Conservation (phyloP, 331 rosid species). For the Quercus phellos region DNA sequence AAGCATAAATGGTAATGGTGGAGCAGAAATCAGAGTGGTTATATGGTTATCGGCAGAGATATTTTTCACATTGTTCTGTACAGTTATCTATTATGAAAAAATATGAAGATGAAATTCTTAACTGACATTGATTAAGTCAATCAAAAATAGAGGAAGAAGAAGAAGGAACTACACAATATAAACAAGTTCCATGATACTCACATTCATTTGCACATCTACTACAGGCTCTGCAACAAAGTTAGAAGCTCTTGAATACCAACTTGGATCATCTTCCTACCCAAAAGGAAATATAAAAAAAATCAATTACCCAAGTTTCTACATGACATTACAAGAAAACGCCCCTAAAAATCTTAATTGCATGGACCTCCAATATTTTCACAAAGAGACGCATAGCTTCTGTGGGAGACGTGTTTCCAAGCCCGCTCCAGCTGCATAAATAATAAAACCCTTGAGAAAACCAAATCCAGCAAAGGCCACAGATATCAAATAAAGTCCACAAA, state of each 20-base stretch:
- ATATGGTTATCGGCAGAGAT: neutral
- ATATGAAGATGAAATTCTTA: conserved; percentile 8
- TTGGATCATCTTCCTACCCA: conserved; percentile 94
- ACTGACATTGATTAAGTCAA: conserved; percentile 2
- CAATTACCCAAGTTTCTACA: conserved; percentile 25
- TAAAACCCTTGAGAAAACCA: conserved; percentile 13
- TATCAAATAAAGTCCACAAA: neutral
- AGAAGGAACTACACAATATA: neutral
- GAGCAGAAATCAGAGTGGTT: neutral
- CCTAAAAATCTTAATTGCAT: neutral
- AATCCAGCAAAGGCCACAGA: conserved; percentile 5
- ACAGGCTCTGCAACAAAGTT: conserved; percentile 74
- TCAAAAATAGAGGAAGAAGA: neutral
- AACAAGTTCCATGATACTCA: conserved; percentile 41
- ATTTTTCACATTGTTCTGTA: neutral
- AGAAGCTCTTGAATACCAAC: conserved; percentile 98
- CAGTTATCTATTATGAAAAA: neutral
- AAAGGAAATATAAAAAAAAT: conserved; percentile 1
- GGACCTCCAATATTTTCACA: conserved; percentile 95
- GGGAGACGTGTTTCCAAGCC: conserved; percentile 81
- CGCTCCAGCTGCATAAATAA: conserved; percentile 82
- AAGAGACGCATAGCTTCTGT: conserved; percentile 97
- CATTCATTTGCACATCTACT: conserved; percentile 79
- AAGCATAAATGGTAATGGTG: neutral
- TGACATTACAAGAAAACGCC: conserved; percentile 4